Evolutionary conservation across 371 early-diverging fungal genomes (phyloP).

Genomic region (Saksenaea oblongispora): DNA sequence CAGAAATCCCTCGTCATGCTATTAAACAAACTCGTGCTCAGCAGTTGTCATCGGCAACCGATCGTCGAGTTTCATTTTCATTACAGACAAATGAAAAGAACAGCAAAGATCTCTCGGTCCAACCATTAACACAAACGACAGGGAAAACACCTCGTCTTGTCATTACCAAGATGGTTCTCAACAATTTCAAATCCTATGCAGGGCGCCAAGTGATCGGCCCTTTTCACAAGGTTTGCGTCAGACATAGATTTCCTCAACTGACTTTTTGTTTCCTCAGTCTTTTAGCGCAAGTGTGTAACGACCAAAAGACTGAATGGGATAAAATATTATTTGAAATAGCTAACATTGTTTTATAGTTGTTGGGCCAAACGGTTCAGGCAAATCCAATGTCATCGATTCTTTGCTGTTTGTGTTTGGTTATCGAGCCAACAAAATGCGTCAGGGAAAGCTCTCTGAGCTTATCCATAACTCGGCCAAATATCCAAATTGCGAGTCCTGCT

Average conservation of each 20-base stretch:
- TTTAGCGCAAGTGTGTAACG: constrained; percentile 45
- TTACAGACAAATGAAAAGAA: background rate
- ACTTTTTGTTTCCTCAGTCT: constrained; percentile 30
- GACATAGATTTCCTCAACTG: background rate
- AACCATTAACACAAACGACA: constrained; percentile 14
- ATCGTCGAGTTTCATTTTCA: constrained; percentile 14
- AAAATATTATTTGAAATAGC: background rate
- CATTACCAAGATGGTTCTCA: constrained; percentile 89
- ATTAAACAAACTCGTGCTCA: background rate
- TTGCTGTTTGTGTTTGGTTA: constrained; percentile 99
- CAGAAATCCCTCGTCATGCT: background rate
- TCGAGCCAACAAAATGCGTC: constrained; percentile 98
- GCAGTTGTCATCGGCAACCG: background rate
- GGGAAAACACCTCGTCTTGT: constrained; percentile 68
- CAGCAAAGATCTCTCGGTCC: background rate
- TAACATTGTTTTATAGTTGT: constrained; percentile 63
- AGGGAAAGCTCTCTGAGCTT: constrained; percentile 93
- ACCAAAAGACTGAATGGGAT: background rate
- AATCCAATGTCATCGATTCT: constrained; percentile 99
- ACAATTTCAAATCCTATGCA: constrained; percentile 97
- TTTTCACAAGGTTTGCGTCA: constrained; percentile 86
- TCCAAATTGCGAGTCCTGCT: constrained; percentile 72
- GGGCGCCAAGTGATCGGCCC: constrained; percentile 94
- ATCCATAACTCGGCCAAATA: constrained; percentile 92
- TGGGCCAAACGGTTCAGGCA: constrained; percentile 99